Base-by-base conservation (phyloP, 139 green algal genomes). In the Pleodorina starrii region DNA sequence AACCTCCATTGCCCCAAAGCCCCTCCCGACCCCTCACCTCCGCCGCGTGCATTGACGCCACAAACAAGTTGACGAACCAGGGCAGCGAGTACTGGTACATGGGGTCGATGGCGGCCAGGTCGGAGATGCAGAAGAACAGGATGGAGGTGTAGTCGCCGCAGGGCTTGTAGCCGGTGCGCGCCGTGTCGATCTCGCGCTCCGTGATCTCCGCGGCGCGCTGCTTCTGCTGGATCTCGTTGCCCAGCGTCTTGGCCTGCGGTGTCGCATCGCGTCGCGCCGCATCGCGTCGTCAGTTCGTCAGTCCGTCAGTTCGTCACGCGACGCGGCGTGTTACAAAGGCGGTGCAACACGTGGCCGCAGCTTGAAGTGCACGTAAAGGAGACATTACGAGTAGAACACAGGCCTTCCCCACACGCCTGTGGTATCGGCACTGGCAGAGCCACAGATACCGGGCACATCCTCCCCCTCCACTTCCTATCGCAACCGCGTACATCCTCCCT, bases 31-130 rank as follows among this genome's bases (percentile, higher is more conserved):
- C n/a, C 74, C 42, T 63, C 57, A 87, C 90, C 90, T 92, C 87
- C 17, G 94, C 94, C 9, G 90, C 90, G 36, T 86, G 50, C 32
- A 97, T 87, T 40, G 89, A 93, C 38, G 72, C 85, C 36, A 95
- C 86, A 81, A 96, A 96, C n/a, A 97, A 92, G 84, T 95, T 94
- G 83, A 95, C 92, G 92, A 96, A 97, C 95, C 94, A 97, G 38
- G 93, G 93, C 86, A 97, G 87, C 38, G 81, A 93, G 92, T 97
- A 97, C 91, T 97, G 95, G 91, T 97, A 97, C 95, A 97, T 97
- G 89, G 94, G 94, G 90, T 97, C 94, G 57, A 96, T 94, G 74
- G 90, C 79, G 17, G 92, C 92, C 75, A 92, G 88, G 88, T 94
- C 93, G 0, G 90, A 94, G 86, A 97, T 96, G 89, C 92, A 95